Percentiles rank a stretch among this genome's conserved stretches.
These are phyloP conservation scores for Eragrostis tef DNA, from an alignment of 202 grass and related monocot species.

Conservation along the genomic window DNA sequence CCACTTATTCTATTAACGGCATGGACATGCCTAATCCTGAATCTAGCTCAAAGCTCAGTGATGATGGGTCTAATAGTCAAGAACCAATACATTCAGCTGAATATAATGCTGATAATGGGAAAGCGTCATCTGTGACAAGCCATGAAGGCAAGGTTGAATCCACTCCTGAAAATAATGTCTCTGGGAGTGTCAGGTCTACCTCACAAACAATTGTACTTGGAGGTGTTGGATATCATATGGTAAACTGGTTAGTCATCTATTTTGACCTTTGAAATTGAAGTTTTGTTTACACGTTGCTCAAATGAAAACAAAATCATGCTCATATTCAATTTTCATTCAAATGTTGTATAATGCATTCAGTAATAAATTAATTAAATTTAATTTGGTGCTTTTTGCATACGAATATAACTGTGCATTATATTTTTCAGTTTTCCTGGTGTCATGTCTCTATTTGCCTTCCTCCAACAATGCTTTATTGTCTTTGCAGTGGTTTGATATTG, in stretches of 20 bases:
- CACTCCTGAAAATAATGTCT: conserved; percentile 60
- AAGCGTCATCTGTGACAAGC: conserved; percentile 42
- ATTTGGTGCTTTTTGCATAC: neutral
- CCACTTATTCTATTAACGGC: conserved; percentile 70
- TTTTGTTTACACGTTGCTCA: conserved; percentile 1
- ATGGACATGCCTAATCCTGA: conserved; percentile 59
- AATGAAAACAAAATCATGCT: neutral
- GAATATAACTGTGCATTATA: neutral
- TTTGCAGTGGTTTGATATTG: conserved; percentile 89
- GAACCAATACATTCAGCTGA: conserved; percentile 53
- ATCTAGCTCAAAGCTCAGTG: conserved; percentile 51
- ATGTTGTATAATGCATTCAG: neutral
- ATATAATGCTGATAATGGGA: conserved; percentile 61
- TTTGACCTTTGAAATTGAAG: conserved; percentile 37
- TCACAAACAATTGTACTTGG: conserved; percentile 80
- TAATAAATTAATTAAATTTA: conserved; percentile 17
- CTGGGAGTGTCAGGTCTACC: conserved; percentile 51
- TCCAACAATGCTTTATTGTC: conserved; percentile 35
- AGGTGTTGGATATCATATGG: conserved; percentile 99
- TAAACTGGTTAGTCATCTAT: conserved; percentile 97
- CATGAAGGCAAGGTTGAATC: conserved; percentile 66
- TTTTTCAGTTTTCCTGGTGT: conserved; percentile 13
- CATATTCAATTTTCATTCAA: neutral
- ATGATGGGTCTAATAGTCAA: conserved; percentile 52
- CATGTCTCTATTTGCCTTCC: neutral